Conservation (phyloP, 495 filamentous ascomycete species). For the Hyaloscypha bicolor region DNA sequence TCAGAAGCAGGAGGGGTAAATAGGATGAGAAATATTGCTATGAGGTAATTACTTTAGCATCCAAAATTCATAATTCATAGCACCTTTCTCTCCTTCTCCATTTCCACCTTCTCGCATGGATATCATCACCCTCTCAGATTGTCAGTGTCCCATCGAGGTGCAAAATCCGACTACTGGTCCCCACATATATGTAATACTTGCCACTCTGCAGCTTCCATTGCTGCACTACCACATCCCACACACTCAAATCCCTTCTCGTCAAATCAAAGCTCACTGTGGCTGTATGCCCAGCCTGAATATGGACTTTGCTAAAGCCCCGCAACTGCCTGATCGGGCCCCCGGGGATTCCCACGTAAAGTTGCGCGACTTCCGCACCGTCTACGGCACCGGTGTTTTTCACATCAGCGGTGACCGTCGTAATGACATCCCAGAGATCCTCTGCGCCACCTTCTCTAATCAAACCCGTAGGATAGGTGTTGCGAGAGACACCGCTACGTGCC, state of each 20-base stretch:
- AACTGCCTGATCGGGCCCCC: constrained; percentile 52
- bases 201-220: constrained; percentile 58
- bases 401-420: constrained; percentile 53
- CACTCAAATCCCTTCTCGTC: constrained; percentile 65
- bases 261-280: constrained; percentile 53
- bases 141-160: constrained; percentile 51
- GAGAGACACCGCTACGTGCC: constrained; percentile 37
- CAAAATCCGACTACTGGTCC: constrained; percentile 67
- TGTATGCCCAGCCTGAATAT: constrained; percentile 56
- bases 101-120: too few species aligned
- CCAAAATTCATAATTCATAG: too few species aligned
- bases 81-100: too few species aligned
- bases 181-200: constrained; percentile 53
- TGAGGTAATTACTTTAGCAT: too few species aligned
- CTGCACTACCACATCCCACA: constrained; percentile 65
- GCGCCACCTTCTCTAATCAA: constrained; percentile 57
- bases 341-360: constrained; percentile 63
- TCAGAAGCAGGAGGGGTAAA: too few species aligned
- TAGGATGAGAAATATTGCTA: too few species aligned
- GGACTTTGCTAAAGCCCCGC: constrained; percentile 47
- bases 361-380: constrained; percentile 36
- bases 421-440: constrained; percentile 59
- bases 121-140: background rate
- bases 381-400: constrained; percentile 57
- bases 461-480: constrained; percentile 43